Conservation (phyloP, 305 asterid species). For the Plantago coronopus region DNA sequence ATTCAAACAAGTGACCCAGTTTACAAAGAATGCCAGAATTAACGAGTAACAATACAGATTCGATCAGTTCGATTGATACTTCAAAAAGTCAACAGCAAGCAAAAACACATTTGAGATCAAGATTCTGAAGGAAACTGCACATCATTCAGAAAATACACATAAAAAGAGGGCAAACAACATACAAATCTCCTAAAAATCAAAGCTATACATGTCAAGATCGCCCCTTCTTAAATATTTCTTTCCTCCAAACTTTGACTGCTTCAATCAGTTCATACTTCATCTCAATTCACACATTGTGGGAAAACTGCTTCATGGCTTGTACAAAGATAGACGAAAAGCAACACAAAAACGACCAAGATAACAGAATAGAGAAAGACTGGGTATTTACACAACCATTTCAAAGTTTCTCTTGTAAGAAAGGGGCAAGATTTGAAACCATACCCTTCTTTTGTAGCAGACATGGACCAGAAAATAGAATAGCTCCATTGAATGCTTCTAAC, state of each 20-base stretch:
- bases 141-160: constrained; percentile 8
- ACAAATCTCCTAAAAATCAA: constrained; percentile 4
- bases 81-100: constrained; percentile 21
- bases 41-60: constrained; percentile 10
- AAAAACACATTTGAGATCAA: constrained; percentile 5
- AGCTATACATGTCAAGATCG: too few species aligned
- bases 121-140: background rate
- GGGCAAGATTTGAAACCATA: constrained; percentile 30
- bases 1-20: background rate
- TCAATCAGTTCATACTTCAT: background rate
- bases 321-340: background rate
- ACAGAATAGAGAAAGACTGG: constrained; percentile 19
- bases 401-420: too few species aligned
- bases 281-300: constrained; percentile 8
- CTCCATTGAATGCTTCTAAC: constrained; percentile 87
- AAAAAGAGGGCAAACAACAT: constrained; percentile 9
- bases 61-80: constrained; percentile 15
- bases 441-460: constrained; percentile 63
- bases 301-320: background rate
- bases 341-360: background rate
- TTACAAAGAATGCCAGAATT: background rate
- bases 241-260: constrained; percentile 14
- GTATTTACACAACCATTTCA: constrained; percentile 31
- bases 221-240: too few species aligned
- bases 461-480: constrained; percentile 89